Base-by-base conservation (phyloP, 164 flowering plant species). In the Magnolia changhungtana region DNA sequence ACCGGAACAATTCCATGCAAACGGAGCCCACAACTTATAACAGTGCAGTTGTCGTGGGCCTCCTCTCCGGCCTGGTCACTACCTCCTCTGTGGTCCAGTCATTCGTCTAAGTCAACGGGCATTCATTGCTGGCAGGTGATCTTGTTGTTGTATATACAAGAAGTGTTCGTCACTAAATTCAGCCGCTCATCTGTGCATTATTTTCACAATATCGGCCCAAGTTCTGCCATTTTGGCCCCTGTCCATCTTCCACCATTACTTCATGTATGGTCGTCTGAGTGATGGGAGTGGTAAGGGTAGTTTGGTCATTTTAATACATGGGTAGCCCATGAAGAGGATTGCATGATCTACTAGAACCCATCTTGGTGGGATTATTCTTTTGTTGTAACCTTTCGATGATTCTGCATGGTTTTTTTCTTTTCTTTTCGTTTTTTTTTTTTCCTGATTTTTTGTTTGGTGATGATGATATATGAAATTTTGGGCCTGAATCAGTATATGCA, bases 1-100 rank as follows among this genome's bases (percentile, higher is more conserved):
- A 83, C 27, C 82, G 97, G 66, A 90, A 92, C 89, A 92, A 92
- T 79, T 82, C 89, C 9, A 88, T 85, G 98, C 99, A 94, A 80
- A 82, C 65, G 2, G 97, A 94, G 77, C 99, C 98, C 63, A 94
- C 75, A 82, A 94, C 98, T 7, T 96, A 94, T 79, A 96, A 94
- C 83, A 84, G 89, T 79, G 99, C 98, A 0, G 21, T 94, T 11
- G 19, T 90, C 0, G 94, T 91, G 29, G 97, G 90, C 63, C 93
- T 96, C 51, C 90, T 96, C 51, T 93, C 99, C 0, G 80, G 96
- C 74, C 80, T 96, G 81, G 90, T 93, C 55, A 89, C 96, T 58
- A 89, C 92, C 67, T 96, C 99, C 16, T 89, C 99, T 1, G 92
- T 88, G 24, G 85, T 81, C 37, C 74, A 76, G 31, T 91, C 99